A percentile compares a stretch with the other conserved stretches of the same genome.
Evolutionary conservation across 192 early-diverging fungal species (phyloP).

Genomic region (Coemansia sp.): DNA sequence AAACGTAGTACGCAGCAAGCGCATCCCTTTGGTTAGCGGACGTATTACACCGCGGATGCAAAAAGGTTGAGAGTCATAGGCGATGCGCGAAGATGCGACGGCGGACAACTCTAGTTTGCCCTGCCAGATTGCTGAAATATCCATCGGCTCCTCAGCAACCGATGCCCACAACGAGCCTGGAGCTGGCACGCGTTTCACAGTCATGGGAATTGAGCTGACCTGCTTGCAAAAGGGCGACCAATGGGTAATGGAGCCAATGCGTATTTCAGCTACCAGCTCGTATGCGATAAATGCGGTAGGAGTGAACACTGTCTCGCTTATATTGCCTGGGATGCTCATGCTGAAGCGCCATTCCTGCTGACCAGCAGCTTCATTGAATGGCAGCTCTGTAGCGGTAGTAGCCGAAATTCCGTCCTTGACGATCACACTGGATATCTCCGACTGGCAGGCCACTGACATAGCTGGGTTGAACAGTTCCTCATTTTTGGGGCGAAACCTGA

Average conservation of each 20-base stretch:
- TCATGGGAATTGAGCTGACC: slow-evolving; percentile 15
- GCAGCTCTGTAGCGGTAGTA: slow-evolving; percentile 9
- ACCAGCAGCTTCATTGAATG: slow-evolving; percentile 10
- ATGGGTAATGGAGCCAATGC: slow-evolving; percentile 5
- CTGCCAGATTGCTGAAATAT: slow-evolving; percentile 38
- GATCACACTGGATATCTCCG: slow-evolving; percentile 26
- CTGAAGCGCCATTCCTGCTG: slow-evolving; percentile 43
- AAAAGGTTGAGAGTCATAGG: slow-evolving; percentile 28
- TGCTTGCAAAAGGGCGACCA: slow-evolving; percentile 28
- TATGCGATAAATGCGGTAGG: slow-evolving; percentile 40
- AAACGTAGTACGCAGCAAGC: slow-evolving; percentile 41
- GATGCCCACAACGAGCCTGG: slow-evolving; percentile 36
- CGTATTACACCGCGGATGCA: slow-evolving; percentile 29
- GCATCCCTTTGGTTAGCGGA: slow-evolving; percentile 43
- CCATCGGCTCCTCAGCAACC: slow-evolving; percentile 32
- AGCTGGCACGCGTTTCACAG: slow-evolving; percentile 38
- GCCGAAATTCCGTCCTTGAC: slow-evolving; percentile 30
- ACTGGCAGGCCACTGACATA: slow-evolving; percentile 29
- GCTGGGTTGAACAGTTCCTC: slow-evolving; percentile 46
- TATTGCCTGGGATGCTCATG: slow-evolving; percentile 41
- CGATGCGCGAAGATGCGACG: slow-evolving; percentile 26
- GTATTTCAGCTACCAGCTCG: slow-evolving; percentile 43
- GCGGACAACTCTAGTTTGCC: slow-evolving; percentile 40
- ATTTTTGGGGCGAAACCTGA: slow-evolving; percentile 32
- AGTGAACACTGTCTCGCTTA: slow-evolving; percentile 39